Percentiles rank a stretch among this genome's conserved stretches.
phyloP scores from a whole-genome alignment of 495 filamentous ascomycete species.

The Neurospora tetrasperma region DNA sequence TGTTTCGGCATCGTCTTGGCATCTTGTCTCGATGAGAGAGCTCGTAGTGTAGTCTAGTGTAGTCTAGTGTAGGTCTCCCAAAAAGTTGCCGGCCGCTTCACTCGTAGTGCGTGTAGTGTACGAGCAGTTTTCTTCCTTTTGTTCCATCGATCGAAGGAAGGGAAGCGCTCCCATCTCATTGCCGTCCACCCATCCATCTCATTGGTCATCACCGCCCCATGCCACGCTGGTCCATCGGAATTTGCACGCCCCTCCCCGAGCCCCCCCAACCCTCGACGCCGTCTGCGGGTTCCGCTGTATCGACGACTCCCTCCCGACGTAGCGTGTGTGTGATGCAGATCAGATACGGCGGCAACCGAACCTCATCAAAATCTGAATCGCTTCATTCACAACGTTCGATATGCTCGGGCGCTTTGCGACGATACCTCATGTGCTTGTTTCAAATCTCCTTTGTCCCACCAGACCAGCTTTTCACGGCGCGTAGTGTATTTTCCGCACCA shows the following conservation, averaged over 20 bases:
- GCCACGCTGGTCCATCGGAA: background rate
- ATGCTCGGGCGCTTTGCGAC: background rate
- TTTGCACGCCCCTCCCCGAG: background rate
- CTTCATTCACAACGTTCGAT: background rate
- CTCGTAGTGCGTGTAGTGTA: background rate
- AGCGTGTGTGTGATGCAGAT: background rate
- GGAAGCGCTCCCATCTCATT: background rate
- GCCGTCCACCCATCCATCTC: background rate
- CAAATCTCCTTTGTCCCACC: background rate
- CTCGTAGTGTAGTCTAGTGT: too few relatives aligned
- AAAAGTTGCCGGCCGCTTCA: background rate
- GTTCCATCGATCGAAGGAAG: background rate
- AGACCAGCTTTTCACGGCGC: background rate
- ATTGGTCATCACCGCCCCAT: background rate
- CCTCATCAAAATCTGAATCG: background rate
- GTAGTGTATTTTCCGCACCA: background rate
- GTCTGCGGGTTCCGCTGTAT: background rate
- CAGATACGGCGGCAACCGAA: background rate
- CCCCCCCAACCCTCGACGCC: background rate
- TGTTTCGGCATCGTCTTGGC: background rate
- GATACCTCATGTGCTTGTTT: background rate
- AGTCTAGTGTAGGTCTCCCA: too few relatives aligned
- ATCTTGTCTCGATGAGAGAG: background rate
- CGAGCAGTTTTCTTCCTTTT: background rate
- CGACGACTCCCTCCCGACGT: background rate